Evolutionary conservation across 2,329 filamentous ascomycete species (phyloP).

Genomic region (Cladosporium sp.): DNA sequence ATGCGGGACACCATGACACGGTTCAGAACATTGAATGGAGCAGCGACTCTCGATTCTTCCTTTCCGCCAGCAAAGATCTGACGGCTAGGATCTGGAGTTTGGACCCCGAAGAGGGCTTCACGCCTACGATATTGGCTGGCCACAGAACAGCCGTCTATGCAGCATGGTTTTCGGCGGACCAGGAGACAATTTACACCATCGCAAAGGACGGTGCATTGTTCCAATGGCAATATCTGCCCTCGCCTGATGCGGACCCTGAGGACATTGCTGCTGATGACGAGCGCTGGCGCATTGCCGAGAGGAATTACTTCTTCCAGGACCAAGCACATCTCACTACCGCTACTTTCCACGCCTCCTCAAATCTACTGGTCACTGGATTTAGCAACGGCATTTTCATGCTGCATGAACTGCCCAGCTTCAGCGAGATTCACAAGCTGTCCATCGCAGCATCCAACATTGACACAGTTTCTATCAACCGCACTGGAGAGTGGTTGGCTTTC

Average conservation of each 20-base stretch:
- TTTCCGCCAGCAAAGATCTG: conserved; percentile 86
- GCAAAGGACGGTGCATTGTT: conserved; percentile 98
- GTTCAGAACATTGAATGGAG: conserved; percentile 92
- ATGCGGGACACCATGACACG: conserved; percentile 82
- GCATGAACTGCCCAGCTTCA: conserved; percentile 95
- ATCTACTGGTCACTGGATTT: conserved; percentile 93
- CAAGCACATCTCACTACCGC: conserved; percentile 83
- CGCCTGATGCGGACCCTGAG: conserved; percentile 46
- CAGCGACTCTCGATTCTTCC: conserved; percentile 88
- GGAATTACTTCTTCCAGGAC: conserved; percentile 91
- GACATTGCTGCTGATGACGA: conserved; percentile 60
- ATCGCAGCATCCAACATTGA: conserved; percentile 97
- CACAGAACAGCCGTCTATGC: conserved; percentile 85
- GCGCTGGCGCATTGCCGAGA: conserved; percentile 86
- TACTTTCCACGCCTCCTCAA: conserved; percentile 79
- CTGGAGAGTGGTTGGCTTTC: conserved; percentile 95
- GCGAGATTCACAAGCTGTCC: conserved; percentile 85
- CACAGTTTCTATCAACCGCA: conserved; percentile 87
- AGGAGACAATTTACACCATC: conserved; percentile 92
- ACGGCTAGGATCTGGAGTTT: conserved; percentile 95
- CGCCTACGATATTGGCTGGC: conserved; percentile 81
- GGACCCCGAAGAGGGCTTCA: conserved; percentile 78
- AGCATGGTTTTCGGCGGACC: conserved; percentile 95
- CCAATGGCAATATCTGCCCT: conserved; percentile 75
- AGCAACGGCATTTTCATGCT: conserved; percentile 90